Evolutionary conservation across 1,139 yeast genomes (phyloP).

Genomic region (Geotrichum phurueaensis): DNA sequence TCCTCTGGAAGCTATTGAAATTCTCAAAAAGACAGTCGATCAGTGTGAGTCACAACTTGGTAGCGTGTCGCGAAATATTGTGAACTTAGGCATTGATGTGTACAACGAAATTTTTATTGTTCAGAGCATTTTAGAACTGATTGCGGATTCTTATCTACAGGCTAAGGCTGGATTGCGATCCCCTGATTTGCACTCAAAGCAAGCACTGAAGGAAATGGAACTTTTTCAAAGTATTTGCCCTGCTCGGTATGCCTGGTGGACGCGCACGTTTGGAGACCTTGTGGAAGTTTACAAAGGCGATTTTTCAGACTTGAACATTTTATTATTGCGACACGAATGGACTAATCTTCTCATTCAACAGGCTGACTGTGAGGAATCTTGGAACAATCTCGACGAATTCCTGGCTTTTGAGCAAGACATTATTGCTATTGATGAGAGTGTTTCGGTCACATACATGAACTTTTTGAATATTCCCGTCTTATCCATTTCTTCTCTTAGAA

Average conservation of each 20-base stretch:
- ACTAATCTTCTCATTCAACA: slow-evolving; percentile 38
- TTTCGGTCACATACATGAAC: slow-evolving; percentile 33
- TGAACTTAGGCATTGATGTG: not conserved
- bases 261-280: slow-evolving; percentile 13
- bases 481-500: slow-evolving; percentile 45
- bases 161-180: slow-evolving; percentile 17
- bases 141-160: slow-evolving; percentile 44
- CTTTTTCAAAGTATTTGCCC: slow-evolving; percentile 9
- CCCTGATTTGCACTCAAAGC: slow-evolving; percentile 17
- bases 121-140: slow-evolving; percentile 48
- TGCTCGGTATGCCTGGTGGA: slow-evolving; percentile 13
- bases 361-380: slow-evolving; percentile 31
- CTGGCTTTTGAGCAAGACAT: slow-evolving; percentile 21
- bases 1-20: slow-evolving; percentile 26
- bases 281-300: not conserved
- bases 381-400: slow-evolving; percentile 28
- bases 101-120: slow-evolving; percentile 22
- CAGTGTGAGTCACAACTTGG: slow-evolving; percentile 23
- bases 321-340: slow-evolving; percentile 39
- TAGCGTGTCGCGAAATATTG: slow-evolving; percentile 7
- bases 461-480: slow-evolving; percentile 52
- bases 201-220: slow-evolving; percentile 16
- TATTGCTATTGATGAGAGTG: slow-evolving; percentile 20
- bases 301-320: slow-evolving; percentile 1
- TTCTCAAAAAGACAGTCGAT: slow-evolving; percentile 22